phyloP scores from a whole-genome alignment of 305 asterid genomes.

The Striga hermonthica region DNA sequence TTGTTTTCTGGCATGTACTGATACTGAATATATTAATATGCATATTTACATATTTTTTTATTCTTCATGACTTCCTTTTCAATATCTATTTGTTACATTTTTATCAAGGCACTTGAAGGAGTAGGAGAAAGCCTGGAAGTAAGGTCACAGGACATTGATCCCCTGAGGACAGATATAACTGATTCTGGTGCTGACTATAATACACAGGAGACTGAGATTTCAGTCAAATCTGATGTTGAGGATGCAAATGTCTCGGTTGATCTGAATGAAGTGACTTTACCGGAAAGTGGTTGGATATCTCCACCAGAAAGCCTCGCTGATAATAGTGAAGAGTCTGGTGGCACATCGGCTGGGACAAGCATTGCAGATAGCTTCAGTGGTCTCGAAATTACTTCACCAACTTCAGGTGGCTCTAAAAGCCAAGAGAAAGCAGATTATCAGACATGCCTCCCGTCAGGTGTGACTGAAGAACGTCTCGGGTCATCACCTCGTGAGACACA shows the following conservation, averaged over 20 bases:
- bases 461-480: constrained; percentile 40
- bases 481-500: constrained; percentile 37
- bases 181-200: constrained; percentile 49
- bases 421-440: constrained; percentile 43
- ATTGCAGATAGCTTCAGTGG: constrained; percentile 53
- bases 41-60: too few species aligned
- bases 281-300: constrained; percentile 85
- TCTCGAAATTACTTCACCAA: constrained; percentile 45
- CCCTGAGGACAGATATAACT: constrained; percentile 51
- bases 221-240: constrained; percentile 54
- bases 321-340: constrained; percentile 56
- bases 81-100: constrained; percentile 20
- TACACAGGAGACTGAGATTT: constrained; percentile 50
- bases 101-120: constrained; percentile 89
- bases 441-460: constrained; percentile 31
- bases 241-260: constrained; percentile 48
- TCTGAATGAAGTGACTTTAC: constrained; percentile 48
- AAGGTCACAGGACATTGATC: constrained; percentile 63
- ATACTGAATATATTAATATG: constrained; percentile 1
- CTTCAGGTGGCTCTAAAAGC: constrained; percentile 42
- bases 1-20: constrained; percentile 21
- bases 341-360: constrained; percentile 60
- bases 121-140: constrained; percentile 90
- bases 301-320: constrained; percentile 75
- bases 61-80: neutral